Evolutionary conservation across 2,329 filamentous ascomycete genomes (phyloP), one percentile per base, ranked within the genome.

Genomic region (Ophiostoma sp.): DNA sequence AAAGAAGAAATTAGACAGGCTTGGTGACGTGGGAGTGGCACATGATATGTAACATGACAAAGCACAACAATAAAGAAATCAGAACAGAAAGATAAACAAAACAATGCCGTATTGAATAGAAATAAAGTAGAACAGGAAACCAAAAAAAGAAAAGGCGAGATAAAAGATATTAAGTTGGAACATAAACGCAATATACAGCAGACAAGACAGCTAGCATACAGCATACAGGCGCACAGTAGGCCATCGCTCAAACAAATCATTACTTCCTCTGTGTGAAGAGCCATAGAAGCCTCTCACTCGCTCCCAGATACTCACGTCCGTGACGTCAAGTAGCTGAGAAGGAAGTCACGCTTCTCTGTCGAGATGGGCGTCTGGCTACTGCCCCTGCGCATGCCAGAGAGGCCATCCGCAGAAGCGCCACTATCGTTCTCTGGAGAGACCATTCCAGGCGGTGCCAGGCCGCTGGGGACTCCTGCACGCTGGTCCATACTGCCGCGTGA

Each of bases 281-380:
- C 27, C 27, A 27, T 27, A 27, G 27, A 27, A 27, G 27, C 27
- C 27, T 27, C 27, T 27, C 27, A 27, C 27, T 27, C 27, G 27
- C 27, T 27, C 27, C 27, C 27, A 27, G 27, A 27, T 27, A 27
- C 27, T 27, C 27, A 64, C 27, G 82, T 81, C 2, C 82, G 80
- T 40, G 81, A 81, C 71, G 91, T 86, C 73, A 96, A 79, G 75
- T 92, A 95, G 9, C 85, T 89, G 66, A 95, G 81, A 75, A 96
- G 79, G 74, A 95, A 95, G 16, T 83, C 88, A 75, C 90, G 89
- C 73, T 95, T 88, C 0, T 86, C 89, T 0, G 90, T 85, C 4
- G 88, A 89, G 62, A 87, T 86, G 12, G 84, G 80, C 44, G 82
- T 81, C 74, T 84, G 80, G 70, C 81, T 84, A 70, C 82, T 85